phyloP scores from a whole-genome alignment of 2,329 filamentous ascomycete species.

The Cytospora piceae region DNA sequence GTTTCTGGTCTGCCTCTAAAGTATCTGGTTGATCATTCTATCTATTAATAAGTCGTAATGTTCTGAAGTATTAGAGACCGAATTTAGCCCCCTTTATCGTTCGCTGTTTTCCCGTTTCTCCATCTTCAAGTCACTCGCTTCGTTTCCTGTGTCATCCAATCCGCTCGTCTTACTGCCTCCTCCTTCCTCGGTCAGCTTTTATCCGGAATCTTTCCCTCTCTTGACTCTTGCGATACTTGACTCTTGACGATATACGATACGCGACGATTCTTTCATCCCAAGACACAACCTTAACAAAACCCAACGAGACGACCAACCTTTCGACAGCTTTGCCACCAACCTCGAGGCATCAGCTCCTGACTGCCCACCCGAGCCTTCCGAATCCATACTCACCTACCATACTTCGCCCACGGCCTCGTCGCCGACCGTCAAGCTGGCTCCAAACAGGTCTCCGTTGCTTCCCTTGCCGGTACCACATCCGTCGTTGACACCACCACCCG shows the following conservation, averaged over 20 bases:
- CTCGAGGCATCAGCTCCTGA: constrained; percentile 4
- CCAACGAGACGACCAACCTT: neutral
- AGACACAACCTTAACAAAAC: neutral
- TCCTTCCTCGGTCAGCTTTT: constrained; percentile 3
- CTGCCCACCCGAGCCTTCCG: neutral
- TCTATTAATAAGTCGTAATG: constrained; percentile 11
- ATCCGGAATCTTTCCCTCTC: neutral
- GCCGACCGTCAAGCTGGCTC: constrained; percentile 36
- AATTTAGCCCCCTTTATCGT: neutral
- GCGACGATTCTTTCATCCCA: neutral
- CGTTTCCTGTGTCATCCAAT: neutral
- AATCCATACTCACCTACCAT: neutral
- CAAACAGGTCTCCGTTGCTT: constrained; percentile 32
- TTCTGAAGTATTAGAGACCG: constrained; percentile 8
- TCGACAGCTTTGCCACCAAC: neutral
- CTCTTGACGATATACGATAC: neutral
- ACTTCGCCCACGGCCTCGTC: constrained; percentile 1
- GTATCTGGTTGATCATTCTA: neutral
- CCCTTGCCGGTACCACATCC: constrained; percentile 29
- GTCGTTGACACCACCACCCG: constrained; percentile 33
- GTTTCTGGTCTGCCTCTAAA: neutral
- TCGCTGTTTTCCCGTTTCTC: constrained; percentile 7
- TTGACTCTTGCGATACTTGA: neutral
- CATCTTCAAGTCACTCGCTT: constrained; percentile 28
- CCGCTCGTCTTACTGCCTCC: neutral